Percentiles rank a stretch among this genome's conserved stretches.
These are phyloP conservation scores for Trametes meyenii DNA, from an alignment of 768 basidiomycete genomes.

Conservation along the genomic window DNA sequence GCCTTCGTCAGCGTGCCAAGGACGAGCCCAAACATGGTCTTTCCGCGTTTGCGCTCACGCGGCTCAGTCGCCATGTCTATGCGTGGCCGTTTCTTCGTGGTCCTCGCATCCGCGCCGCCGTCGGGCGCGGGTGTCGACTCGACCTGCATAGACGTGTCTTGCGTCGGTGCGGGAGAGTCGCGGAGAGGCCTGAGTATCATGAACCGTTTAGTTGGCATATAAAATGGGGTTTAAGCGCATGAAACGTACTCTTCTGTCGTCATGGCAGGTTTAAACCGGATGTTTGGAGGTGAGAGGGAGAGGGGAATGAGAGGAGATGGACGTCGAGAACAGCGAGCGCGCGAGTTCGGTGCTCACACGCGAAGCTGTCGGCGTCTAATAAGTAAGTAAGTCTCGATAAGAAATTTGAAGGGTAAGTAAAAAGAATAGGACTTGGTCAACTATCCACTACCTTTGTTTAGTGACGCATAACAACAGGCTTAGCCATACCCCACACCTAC, in stretches of 20 bases:
- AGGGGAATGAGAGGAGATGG: background rate
- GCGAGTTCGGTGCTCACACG: no score
- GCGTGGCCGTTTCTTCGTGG: slow-evolving; percentile 65
- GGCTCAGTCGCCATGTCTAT: slow-evolving; percentile 61
- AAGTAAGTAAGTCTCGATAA: background rate
- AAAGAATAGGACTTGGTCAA: no score
- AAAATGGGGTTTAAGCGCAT: background rate
- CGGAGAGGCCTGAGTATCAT: slow-evolving; percentile 4
- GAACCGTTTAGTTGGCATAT: background rate
- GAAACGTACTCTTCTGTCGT: slow-evolving; percentile 21
- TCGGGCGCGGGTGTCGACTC: slow-evolving; percentile 22
- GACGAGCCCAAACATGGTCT: slow-evolving; percentile 85
- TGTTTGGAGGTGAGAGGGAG: background rate
- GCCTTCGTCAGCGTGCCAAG: slow-evolving; percentile 86
- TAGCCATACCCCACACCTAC: no score
- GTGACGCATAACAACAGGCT: no score
- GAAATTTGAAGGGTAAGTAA: background rate
- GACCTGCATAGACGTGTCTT: slow-evolving; percentile 28
- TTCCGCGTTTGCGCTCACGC: slow-evolving; percentile 80
- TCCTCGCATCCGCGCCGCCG: slow-evolving; percentile 32
- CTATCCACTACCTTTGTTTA: no score
- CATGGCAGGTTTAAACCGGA: background rate
- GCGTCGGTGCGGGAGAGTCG: slow-evolving; percentile 17
- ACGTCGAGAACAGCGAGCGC: slow-evolving; percentile 10
- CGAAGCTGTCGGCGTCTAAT: no score